These are phyloP conservation scores for Eucalyptus sp. DNA, from an alignment of 345 rosid genomes.

Conservation along the genomic window DNA sequence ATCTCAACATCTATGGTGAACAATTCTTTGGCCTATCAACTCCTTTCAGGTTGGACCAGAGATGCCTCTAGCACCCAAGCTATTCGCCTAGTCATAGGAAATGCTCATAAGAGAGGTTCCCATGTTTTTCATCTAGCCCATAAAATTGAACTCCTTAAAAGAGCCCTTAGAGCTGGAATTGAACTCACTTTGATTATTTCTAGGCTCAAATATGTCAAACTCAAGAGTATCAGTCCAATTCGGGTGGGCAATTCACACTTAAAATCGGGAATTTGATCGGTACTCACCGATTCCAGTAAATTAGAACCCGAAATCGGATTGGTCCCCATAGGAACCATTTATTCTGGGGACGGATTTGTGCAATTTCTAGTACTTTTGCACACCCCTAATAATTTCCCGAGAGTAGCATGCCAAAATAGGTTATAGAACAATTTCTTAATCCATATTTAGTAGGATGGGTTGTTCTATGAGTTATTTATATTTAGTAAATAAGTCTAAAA, in stretches of 20 bases:
- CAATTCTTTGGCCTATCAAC: background rate
- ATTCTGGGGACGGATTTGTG: fast-evolving
- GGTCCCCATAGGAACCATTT: fast-evolving
- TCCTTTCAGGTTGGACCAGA: background rate
- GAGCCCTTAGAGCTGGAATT: fast-evolving
- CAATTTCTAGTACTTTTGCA: too few species aligned
- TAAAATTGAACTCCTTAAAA: too few species aligned
- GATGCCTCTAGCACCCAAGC: too few species aligned
- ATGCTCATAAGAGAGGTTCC: fast-evolving
- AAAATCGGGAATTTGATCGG: fast-evolving
- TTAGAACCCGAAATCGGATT: fast-evolving
- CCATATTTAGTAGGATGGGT: fast-evolving
- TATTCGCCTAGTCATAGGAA: too few species aligned
- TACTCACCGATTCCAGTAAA: fast-evolving
- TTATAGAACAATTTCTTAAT: too few species aligned
- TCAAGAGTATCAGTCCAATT: background rate
- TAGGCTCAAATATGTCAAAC: background rate
- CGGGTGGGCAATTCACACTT: too few species aligned
- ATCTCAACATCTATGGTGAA: background rate
- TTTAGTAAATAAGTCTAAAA: fast-evolving
- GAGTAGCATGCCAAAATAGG: too few species aligned
- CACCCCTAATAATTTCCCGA: fast-evolving
- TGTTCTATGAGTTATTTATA: too few species aligned
- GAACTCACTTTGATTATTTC: background rate
- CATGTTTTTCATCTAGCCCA: background rate